Evolutionary conservation across 306 rosid species (phyloP).

Genomic region (Trifolium pratense): DNA sequence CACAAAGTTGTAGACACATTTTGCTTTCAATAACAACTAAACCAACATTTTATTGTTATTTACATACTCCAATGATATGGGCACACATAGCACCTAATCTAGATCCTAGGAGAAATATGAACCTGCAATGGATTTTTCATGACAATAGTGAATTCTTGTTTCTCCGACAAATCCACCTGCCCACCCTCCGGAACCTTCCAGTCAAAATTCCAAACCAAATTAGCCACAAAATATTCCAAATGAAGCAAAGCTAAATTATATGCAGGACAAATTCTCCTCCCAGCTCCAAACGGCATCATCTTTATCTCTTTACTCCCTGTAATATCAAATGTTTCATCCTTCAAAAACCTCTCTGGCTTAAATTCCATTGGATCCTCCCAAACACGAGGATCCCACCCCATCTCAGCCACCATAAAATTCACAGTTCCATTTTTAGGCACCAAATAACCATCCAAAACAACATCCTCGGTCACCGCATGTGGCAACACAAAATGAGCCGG

Average conservation of each 20-base stretch:
- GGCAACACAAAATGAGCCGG: conserved; percentile 50
- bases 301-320: conserved; percentile 44
- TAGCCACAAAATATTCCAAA: conserved; percentile 55
- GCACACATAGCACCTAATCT: background rate
- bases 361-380: conserved; percentile 58
- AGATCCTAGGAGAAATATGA: conserved; percentile 39
- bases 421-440: conserved; percentile 30
- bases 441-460: conserved; percentile 34
- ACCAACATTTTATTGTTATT: background rate
- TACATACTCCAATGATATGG: background rate
- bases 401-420: conserved; percentile 57
- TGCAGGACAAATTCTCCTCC: conserved; percentile 56
- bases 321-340: conserved; percentile 39
- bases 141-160: conserved; percentile 43
- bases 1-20: background rate
- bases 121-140: conserved; percentile 51
- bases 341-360: conserved; percentile 51
- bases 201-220: conserved; percentile 50
- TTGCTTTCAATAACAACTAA: background rate
- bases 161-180: conserved; percentile 43
- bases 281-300: conserved; percentile 62
- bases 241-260: conserved; percentile 43
- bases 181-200: conserved; percentile 38
- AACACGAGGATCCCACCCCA: conserved; percentile 52
- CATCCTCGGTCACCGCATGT: conserved; percentile 41